A percentile compares a stretch with the other conserved stretches of the same genome.
phyloP scores from a whole-genome alignment of 2,329 filamentous ascomycete species.

The Hawksworthiomyces lignivorus region DNA sequence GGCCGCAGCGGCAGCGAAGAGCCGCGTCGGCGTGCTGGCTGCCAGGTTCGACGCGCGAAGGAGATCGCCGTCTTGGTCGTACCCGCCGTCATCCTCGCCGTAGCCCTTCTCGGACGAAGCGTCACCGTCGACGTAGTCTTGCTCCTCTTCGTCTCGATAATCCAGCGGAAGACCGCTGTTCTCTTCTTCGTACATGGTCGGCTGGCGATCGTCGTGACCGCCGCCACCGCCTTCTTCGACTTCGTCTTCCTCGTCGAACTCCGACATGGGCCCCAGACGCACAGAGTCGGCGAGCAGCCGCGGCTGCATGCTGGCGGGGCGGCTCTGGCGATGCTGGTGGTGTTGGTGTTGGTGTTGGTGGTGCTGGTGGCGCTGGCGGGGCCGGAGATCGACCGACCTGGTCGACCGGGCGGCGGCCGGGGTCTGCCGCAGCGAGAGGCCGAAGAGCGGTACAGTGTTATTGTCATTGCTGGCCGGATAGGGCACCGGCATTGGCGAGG shows the following conservation, averaged over 20 bases:
- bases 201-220: neutral
- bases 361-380: no score
- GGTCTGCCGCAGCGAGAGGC: no score
- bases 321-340: no score
- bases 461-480: neutral
- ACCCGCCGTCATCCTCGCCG: neutral
- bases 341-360: no score
- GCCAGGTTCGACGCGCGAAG: constrained; percentile 6
- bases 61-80: neutral
- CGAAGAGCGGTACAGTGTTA: constrained; percentile 1
- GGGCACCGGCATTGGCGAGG: no score
- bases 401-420: no score
- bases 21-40: constrained; percentile 7
- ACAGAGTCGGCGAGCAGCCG: constrained; percentile 17
- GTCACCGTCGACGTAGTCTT: no score
- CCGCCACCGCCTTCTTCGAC: neutral
- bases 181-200: neutral
- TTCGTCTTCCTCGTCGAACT: constrained; percentile 15
- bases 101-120: no score
- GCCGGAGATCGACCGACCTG: no score
- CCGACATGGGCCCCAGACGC: constrained; percentile 19
- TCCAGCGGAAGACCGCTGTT: no score
- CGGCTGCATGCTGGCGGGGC: constrained; percentile 11
- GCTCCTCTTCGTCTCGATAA: no score
- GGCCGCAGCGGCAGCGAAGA: neutral